phyloP scores from a whole-genome alignment of 371 early-diverging fungal species.

The Mucor velutinosus region DNA sequence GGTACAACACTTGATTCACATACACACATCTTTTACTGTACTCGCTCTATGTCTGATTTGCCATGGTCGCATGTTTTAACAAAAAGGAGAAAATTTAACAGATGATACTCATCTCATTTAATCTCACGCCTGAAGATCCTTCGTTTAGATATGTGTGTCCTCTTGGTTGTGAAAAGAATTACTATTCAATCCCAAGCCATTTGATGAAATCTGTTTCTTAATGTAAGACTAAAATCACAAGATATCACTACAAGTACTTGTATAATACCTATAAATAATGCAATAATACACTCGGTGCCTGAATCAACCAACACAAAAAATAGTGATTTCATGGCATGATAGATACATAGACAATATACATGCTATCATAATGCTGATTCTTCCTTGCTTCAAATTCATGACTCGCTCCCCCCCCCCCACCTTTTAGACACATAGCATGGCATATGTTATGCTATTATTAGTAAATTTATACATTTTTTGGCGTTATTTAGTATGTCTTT shows the following conservation, averaged over 20 bases:
- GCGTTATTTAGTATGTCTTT: background rate
- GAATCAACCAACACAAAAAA: background rate
- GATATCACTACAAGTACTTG: background rate
- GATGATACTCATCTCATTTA: background rate
- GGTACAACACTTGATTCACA: background rate
- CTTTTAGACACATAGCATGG: background rate
- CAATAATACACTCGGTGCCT: background rate
- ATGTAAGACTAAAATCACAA: conserved; percentile 1
- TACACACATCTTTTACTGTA: background rate
- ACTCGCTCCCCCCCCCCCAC: background rate
- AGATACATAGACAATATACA: background rate
- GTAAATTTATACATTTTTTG: background rate
- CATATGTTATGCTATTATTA: background rate
- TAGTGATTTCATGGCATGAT: background rate
- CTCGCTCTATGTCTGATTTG: background rate
- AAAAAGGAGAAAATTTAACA: conserved; percentile 1
- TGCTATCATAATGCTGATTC: background rate
- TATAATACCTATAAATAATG: conserved; percentile 5
- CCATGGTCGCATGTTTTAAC: background rate
- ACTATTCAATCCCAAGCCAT: background rate
- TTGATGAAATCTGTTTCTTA: background rate
- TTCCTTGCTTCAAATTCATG: background rate
- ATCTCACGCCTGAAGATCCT: background rate
- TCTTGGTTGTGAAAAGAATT: background rate
- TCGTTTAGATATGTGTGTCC: background rate